These are phyloP conservation scores for Actinomucor elegans DNA, from an alignment of 371 early-diverging fungal species.

Conservation along the genomic window DNA sequence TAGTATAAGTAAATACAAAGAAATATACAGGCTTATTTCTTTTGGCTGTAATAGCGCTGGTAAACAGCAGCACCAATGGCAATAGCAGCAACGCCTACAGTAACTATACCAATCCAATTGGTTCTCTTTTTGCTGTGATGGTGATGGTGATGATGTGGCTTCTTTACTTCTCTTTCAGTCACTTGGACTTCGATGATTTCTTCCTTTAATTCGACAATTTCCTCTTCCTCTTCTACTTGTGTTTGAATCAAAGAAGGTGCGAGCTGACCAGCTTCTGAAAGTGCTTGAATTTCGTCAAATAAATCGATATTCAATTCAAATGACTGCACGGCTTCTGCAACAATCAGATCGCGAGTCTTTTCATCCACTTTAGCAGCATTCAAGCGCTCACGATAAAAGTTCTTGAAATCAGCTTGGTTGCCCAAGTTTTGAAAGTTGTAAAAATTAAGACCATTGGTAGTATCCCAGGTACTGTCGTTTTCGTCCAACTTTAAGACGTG, in stretches of 20 bases:
- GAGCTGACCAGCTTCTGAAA: constrained; percentile 35
- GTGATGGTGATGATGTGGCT: too few species aligned
- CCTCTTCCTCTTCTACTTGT: constrained; percentile 2
- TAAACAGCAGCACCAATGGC: constrained; percentile 21
- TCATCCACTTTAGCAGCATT: constrained; percentile 40
- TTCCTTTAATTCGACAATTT: neutral
- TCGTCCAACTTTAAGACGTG: constrained; percentile 37
- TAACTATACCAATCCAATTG: constrained; percentile 3
- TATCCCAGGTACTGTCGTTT: constrained; percentile 39
- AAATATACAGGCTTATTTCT: neutral
- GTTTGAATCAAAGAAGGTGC: constrained; percentile 10
- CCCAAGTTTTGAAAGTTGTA: constrained; percentile 54
- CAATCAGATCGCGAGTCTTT: constrained; percentile 37
- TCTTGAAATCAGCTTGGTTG: constrained; percentile 58
- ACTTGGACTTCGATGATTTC: neutral
- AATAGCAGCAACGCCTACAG: constrained; percentile 13
- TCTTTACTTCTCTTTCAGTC: neutral
- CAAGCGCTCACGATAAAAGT: constrained; percentile 55
- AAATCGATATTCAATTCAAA: constrained; percentile 50
- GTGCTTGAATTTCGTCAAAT: constrained; percentile 46
- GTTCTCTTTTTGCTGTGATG: neutral
- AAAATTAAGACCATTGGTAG: constrained; percentile 49
- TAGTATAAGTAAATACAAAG: too few species aligned
- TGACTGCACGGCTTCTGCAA: constrained; percentile 38
- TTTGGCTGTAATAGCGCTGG: constrained; percentile 12